These are phyloP conservation scores for Syzygium jambos DNA, from an alignment of 345 rosid species.

Conservation along the genomic window DNA sequence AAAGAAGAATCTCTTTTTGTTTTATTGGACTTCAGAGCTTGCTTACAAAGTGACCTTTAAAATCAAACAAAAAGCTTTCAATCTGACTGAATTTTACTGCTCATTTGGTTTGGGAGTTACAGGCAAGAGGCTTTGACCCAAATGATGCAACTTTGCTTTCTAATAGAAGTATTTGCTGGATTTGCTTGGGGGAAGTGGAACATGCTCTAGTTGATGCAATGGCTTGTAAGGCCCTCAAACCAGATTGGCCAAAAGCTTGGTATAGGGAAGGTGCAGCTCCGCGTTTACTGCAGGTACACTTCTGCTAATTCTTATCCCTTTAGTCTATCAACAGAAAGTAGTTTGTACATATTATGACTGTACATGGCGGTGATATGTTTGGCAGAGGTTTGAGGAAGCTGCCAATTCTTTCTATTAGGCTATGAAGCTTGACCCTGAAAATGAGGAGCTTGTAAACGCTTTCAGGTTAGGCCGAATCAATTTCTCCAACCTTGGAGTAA, in stretches of 20 bases:
- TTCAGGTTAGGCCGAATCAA: not conserved
- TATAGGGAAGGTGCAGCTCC: conserved; percentile 92
- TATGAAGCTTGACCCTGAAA: conserved; percentile 63
- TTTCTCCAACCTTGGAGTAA: not conserved
- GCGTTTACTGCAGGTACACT: conserved; percentile 27
- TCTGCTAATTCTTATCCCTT: not conserved
- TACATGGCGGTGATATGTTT: not conserved
- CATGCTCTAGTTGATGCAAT: conserved; percentile 72
- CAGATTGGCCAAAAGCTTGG: conserved; percentile 85
- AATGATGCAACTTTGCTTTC: conserved; percentile 61
- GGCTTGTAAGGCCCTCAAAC: conserved; percentile 61
- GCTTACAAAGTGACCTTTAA: too few relatives aligned
- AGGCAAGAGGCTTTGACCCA: conserved; percentile 92
- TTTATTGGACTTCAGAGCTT: too few relatives aligned
- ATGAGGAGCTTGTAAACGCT: conserved; percentile 28
- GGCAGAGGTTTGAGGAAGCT: conserved; percentile 76
- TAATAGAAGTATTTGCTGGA: conserved; percentile 89
- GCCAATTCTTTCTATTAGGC: conserved; percentile 89
- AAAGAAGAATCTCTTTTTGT: too few relatives aligned
- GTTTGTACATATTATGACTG: not conserved
- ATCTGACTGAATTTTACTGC: not conserved
- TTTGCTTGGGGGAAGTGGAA: conserved; percentile 60
- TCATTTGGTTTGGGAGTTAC: not conserved
- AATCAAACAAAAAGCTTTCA: conserved; percentile 54
- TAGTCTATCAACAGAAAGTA: not conserved